phyloP scores from a whole-genome alignment of 2,329 filamentous ascomycete species.

The Thermoascus crustaceus region DNA sequence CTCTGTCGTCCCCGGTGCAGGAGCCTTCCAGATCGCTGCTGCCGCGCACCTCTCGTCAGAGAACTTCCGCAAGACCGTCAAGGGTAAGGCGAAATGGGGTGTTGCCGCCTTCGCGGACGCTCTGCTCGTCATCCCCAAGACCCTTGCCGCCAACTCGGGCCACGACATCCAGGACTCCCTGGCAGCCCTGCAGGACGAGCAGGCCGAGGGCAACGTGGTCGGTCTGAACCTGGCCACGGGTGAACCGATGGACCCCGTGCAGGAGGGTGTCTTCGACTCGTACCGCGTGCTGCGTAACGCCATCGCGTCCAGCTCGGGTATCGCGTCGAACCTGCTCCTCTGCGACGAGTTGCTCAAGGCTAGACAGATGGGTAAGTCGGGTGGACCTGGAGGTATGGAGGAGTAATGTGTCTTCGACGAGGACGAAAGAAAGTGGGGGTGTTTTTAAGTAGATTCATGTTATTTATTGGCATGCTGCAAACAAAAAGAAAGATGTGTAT shows the following conservation, averaged over 20 bases:
- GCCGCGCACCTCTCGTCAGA: conserved; percentile 81
- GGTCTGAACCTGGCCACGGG: conserved; percentile 81
- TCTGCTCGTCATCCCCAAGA: conserved; percentile 92
- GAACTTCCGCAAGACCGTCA: conserved; percentile 78
- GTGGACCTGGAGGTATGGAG: conserved; percentile 36
- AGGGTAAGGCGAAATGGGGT: conserved; percentile 96
- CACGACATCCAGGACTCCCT: conserved; percentile 95
- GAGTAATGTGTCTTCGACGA: conserved; percentile 22
- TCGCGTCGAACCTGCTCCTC: conserved; percentile 87
- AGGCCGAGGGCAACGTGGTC: conserved; percentile 72
- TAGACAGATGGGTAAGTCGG: conserved; percentile 68
- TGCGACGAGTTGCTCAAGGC: conserved; percentile 98
- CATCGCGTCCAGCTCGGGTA: conserved; percentile 86
- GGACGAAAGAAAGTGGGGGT: background rate
- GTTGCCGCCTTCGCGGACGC: conserved; percentile 93
- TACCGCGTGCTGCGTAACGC: conserved; percentile 92
- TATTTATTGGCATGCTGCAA: too few relatives aligned
- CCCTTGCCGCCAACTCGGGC: conserved; percentile 87
- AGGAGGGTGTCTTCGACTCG: conserved; percentile 90
- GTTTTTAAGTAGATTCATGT: too few relatives aligned
- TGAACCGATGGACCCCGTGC: conserved; percentile 87
- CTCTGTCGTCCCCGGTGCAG: conserved; percentile 87
- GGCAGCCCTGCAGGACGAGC: conserved; percentile 77
- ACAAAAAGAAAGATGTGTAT: conserved; percentile 1
- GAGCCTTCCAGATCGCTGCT: conserved; percentile 92